phyloP scores from a whole-genome alignment of 2,329 filamentous ascomycete genomes.

The Fusarium oligoseptatum region DNA sequence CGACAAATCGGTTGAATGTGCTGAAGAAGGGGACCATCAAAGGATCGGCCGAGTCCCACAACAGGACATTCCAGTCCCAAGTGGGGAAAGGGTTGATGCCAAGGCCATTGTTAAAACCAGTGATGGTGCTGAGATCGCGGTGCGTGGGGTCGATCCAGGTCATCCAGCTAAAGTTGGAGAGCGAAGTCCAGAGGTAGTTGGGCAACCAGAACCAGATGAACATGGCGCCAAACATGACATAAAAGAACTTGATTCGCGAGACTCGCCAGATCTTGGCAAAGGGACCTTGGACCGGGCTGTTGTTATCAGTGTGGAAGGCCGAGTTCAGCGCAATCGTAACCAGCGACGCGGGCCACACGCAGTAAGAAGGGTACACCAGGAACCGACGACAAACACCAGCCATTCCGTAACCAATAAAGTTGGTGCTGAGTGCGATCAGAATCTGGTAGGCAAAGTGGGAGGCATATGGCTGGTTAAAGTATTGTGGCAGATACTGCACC shows the following conservation, averaged over 20 bases:
- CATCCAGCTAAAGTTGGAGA: conserved; percentile 66
- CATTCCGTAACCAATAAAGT: conserved; percentile 68
- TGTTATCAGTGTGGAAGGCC: conserved; percentile 60
- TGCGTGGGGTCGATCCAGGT: conserved; percentile 65
- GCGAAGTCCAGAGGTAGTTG: conserved; percentile 62
- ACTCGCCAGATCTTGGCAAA: conserved; percentile 55
- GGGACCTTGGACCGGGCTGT: conserved; percentile 43
- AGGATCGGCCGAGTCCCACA: conserved; percentile 57
- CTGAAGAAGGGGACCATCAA: conserved; percentile 56
- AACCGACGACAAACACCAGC: conserved; percentile 64
- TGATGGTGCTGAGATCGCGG: conserved; percentile 53
- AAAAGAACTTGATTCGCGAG: conserved; percentile 63
- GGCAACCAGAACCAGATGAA: conserved; percentile 69
- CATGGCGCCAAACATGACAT: conserved; percentile 58
- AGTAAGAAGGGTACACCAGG: conserved; percentile 65
- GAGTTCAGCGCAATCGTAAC: conserved; percentile 64
- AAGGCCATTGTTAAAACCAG: conserved; percentile 54
- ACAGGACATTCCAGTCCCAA: conserved; percentile 58
- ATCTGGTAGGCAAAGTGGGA: conserved; percentile 64
- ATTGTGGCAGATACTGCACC: conserved; percentile 62
- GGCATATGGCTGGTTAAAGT: conserved; percentile 65
- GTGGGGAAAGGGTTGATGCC: conserved; percentile 58
- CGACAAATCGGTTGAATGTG: conserved; percentile 52
- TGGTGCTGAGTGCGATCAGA: conserved; percentile 62
- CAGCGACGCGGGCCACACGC: conserved; percentile 67